phyloP scores from a whole-genome alignment of 2,329 filamentous ascomycete genomes.

The Pezicula radicicola region DNA sequence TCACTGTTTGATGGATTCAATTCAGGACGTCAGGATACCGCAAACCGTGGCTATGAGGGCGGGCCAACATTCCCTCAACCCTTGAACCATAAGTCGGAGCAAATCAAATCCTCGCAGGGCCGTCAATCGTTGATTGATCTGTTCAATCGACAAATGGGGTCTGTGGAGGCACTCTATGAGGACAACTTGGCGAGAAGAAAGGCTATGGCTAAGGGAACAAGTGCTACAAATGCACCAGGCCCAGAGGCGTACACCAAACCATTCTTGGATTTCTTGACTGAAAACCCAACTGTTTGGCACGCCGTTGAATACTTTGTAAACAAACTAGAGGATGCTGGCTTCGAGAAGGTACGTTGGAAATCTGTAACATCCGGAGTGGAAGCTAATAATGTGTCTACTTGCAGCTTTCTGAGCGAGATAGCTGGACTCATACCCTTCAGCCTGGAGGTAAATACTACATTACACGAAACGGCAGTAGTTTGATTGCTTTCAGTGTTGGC shows the following conservation, averaged over 20 bases:
- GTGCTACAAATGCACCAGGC: slow-evolving; percentile 9
- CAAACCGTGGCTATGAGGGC: too few relatives aligned
- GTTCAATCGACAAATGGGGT: too few relatives aligned
- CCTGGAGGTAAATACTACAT: slow-evolving; percentile 86
- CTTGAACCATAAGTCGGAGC: slow-evolving; percentile 3
- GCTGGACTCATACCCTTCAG: slow-evolving; percentile 71
- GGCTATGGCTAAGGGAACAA: too few relatives aligned
- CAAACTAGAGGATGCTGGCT: slow-evolving; percentile 71
- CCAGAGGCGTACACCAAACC: slow-evolving; percentile 74
- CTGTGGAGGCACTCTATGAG: too few relatives aligned
- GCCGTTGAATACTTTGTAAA: slow-evolving; percentile 75
- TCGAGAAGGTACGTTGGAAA: slow-evolving; percentile 55
- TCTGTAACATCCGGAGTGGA: not conserved
- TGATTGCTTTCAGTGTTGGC: slow-evolving; percentile 84
- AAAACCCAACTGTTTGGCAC: slow-evolving; percentile 93
- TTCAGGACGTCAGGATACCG: too few relatives aligned
- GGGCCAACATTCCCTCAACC: not conserved
- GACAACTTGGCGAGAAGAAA: too few relatives aligned
- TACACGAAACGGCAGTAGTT: slow-evolving; percentile 78
- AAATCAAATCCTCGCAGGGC: too few relatives aligned
- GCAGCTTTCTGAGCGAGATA: slow-evolving; percentile 72
- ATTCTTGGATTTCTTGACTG: slow-evolving; percentile 82
- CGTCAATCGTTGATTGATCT: too few relatives aligned
- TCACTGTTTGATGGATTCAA: too few relatives aligned
- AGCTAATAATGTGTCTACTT: slow-evolving; percentile 12